Evolutionary conservation across 345 rosid genomes (phyloP).

Genomic region (Acer campestre): DNA sequence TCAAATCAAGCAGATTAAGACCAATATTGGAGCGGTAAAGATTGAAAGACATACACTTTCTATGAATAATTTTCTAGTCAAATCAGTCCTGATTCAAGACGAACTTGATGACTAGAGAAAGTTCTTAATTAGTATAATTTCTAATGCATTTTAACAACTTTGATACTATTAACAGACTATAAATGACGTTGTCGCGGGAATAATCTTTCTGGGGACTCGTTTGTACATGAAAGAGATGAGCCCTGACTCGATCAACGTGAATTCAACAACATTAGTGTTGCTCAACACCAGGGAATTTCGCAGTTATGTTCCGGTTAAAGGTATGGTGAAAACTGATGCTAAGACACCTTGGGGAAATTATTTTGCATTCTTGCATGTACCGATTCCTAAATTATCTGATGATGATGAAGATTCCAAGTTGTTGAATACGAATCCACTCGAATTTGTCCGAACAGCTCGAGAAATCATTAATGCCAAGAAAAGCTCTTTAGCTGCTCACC

Average conservation of each 20-base stretch:
- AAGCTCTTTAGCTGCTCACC: constrained; percentile 32
- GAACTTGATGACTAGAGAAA: too few relatives aligned
- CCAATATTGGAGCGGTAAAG: constrained; percentile 23
- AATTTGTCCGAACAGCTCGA: constrained; percentile 25
- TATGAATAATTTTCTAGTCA: too few relatives aligned
- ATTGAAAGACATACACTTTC: too few relatives aligned
- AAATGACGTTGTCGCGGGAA: constrained; percentile 40
- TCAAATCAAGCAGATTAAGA: constrained; percentile 31
- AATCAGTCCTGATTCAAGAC: too few relatives aligned
- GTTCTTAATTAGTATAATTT: not conserved
- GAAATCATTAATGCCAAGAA: constrained; percentile 29
- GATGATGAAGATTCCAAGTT: too few relatives aligned
- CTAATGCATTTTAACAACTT: not conserved
- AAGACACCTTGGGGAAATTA: constrained; percentile 46
- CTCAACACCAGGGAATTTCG: constrained; percentile 36
- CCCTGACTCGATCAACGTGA: constrained; percentile 2
- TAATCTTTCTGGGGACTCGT: constrained; percentile 33
- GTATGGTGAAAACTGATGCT: constrained; percentile 33
- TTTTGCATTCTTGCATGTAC: constrained; percentile 38
- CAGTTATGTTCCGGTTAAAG: constrained; percentile 38
- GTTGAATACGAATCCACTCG: constrained; percentile 17
- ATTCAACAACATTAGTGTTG: constrained; percentile 35
- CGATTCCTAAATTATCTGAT: constrained; percentile 26
- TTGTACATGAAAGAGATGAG: constrained; percentile 34
- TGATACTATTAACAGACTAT: constrained; percentile 25